phyloP scores from a whole-genome alignment of 129 eudicot genomes.

The Smallanthus sonchifolius region DNA sequence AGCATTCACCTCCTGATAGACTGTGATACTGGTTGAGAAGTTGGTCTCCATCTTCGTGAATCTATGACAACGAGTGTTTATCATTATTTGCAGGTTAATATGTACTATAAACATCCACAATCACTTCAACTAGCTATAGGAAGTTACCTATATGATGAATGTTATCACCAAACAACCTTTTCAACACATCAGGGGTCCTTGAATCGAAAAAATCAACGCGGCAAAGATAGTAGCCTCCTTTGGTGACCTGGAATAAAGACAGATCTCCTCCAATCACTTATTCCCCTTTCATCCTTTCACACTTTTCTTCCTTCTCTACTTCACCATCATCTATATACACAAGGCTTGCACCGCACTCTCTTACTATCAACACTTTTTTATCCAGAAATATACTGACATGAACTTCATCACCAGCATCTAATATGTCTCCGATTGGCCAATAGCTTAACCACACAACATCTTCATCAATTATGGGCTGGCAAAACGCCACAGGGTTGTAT shows the following conservation, averaged over 20 bases:
- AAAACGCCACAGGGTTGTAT: conserved; percentile 18
- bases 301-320: not conserved
- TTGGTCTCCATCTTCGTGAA: not conserved
- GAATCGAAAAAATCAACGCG: not conserved
- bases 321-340: conserved; percentile 10
- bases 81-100: not conserved
- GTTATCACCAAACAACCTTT: not conserved
- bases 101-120: not conserved
- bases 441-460: conserved; percentile 13
- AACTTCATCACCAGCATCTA: conserved; percentile 20
- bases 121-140: not conserved
- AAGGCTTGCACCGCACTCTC: conserved; percentile 18
- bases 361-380: not conserved
- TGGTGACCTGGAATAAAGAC: not conserved
- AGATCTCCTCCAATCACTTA: conserved; percentile 2
- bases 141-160: not conserved
- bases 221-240: not conserved
- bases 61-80: not conserved
- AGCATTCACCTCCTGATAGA: not conserved
- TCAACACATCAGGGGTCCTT: not conserved
- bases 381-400: conserved; percentile 2
- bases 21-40: not conserved
- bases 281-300: not conserved
- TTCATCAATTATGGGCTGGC: conserved; percentile 4
- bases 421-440: conserved; percentile 15